phyloP scores from a whole-genome alignment of 2,329 filamentous ascomycete species.

The Hymenoscyphus fraxineus region DNA sequence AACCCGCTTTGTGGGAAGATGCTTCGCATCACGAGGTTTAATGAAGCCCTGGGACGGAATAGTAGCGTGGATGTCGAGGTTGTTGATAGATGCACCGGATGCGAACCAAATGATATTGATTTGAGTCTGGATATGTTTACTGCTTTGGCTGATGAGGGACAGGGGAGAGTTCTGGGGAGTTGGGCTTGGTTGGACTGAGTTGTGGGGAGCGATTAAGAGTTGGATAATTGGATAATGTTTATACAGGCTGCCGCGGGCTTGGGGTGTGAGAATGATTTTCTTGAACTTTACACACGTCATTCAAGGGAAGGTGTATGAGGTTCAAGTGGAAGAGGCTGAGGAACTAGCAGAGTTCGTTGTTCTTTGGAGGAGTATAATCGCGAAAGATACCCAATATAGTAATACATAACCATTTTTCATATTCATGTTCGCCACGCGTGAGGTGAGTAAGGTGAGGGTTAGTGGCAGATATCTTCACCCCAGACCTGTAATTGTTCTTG shows the following conservation, averaged over 20 bases:
- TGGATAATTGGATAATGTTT: neutral
- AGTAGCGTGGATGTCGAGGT: constrained; percentile 59
- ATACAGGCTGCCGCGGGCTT: neutral
- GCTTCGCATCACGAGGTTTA: constrained; percentile 56
- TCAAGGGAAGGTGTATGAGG: neutral
- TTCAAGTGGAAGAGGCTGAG: neutral
- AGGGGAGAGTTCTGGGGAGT: constrained; percentile 38
- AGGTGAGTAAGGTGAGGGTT: no score
- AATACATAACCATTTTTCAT: neutral
- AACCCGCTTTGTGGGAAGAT: constrained; percentile 65
- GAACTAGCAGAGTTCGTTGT: neutral
- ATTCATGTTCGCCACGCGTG: no score
- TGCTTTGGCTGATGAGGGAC: constrained; percentile 43
- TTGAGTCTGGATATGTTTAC: constrained; percentile 42
- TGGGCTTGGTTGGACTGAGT: constrained; percentile 37
- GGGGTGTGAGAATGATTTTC: neutral
- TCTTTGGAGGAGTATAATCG: neutral
- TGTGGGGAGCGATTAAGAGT: neutral
- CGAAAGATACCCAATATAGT: neutral
- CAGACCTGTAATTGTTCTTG: no score
- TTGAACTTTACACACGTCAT: neutral
- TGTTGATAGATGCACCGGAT: constrained; percentile 56
- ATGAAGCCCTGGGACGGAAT: constrained; percentile 46
- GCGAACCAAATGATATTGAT: constrained; percentile 41
- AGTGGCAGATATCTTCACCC: no score